Evolutionary conservation across 2,329 filamentous ascomycete species (phyloP), one percentile per base, ranked within the genome.

Genomic region (Claviceps sorghi): DNA sequence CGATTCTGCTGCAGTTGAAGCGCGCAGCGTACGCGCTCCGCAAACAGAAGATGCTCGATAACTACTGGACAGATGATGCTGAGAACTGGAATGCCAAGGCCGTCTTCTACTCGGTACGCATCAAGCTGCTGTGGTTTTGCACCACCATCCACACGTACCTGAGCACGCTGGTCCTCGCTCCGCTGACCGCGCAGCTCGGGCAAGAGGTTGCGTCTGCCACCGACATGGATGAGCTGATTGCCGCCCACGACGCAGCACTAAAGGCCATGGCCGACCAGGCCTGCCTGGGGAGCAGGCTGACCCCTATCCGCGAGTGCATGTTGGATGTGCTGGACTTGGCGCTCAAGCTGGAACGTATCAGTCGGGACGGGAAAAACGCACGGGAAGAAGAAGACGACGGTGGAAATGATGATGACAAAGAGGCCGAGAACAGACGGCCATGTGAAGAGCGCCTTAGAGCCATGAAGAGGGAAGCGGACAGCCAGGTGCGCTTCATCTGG

Each of bases 161-260:
- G 4, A 83, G 82, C 3, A 83, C 81, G 17, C 75, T 88, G 2
- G 85, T 90, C 1, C 73, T 95, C 1, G 76, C 75, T 0, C 78
- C 81, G 0, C 74, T 80, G 22, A 78, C 75, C 2, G 61, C 66
- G 2, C 70, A 72, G 32, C 77, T 96, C 70, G 69, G 70, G 6
- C 63, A 66, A 2, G 70, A 75, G 0, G 74, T 96, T 50, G 66
- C 68, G 15, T 68, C 70, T 6, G 80, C 87, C 0, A 73, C 76
- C 29, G 88, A 91, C 58, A 80, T 96, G 10, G 88, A 96, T 62
- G 77, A 77, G 29, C 94, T 96, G 86, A 82, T 89, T 29, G 67
- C 68, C 1, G 74, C 82, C 1, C 89, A 95, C 62, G 68, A 77
- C 4, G 63, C 66, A 0, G 91, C 84, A 60, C 69, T 85, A 45